Base-by-base conservation (phyloP, 2,329 filamentous ascomycete genomes). In the Shiraia sp. region DNA sequence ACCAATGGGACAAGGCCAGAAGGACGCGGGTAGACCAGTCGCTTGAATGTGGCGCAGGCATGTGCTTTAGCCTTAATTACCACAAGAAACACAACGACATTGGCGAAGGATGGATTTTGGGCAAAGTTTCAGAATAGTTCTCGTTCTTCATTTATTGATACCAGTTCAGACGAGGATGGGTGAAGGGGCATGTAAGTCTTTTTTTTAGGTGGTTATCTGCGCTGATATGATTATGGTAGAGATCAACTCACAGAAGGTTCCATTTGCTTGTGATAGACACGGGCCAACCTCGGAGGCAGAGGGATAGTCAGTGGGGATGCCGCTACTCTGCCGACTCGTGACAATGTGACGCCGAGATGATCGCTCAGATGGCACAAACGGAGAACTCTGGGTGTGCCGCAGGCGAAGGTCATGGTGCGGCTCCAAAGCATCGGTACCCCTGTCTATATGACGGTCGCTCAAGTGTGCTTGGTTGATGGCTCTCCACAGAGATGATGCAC, bases 401-500 rank as follows among this genome's bases (percentile, higher is more conserved):
- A 41, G 45, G 56, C 52, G 52, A n/a, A n/a, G 56, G 34, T 55
- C 51, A 47, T 47, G 43, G 39, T 41, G 48, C 48, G 52, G 51
- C 23, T 48, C 43, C n/a, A n/a, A 52, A 41, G 56, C 57, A 51
- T 51, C 47, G 47, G 25, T 51, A 61, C 49, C 65, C 65, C 57
- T 68, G 63, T 47, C 23, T 43, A 30, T 35, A 47, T 45, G 39
- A 49, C 53, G 55, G 54, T 56, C 52, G 47, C 57, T 61, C 54
- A 55, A 50, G 51, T 44, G 50, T 33, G 22, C 29, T 25, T 29
- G 25, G 42, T 42, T 53, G 51, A 43, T 53, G 46, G 37, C 49
- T 45, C 47, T 56, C 55, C 61, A 58, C 63, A 63, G 49, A 65
- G 62, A 66, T 68, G 60, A 66, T 63, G 61, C 56, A 57, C 37